A percentile compares a stretch with the other conserved stretches of the same genome.
Evolutionary conservation across 2,329 filamentous ascomycete genomes (phyloP).

Genomic region (Sclerotiophoma versabilis): DNA sequence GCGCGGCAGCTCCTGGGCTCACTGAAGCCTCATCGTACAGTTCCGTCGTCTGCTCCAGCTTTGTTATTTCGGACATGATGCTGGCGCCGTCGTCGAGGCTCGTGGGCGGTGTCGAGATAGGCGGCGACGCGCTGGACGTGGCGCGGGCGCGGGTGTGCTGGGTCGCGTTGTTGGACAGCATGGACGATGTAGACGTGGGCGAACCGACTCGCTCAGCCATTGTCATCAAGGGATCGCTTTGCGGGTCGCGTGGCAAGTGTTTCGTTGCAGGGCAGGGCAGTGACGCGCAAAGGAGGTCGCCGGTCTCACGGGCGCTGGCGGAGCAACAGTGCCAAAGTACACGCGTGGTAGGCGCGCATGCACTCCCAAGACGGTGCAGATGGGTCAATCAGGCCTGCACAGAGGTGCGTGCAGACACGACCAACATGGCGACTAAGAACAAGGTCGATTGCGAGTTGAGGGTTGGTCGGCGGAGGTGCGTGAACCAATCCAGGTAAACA

Average conservation of each 20-base stretch:
- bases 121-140: slow-evolving; percentile 61
- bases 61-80: slow-evolving; percentile 53
- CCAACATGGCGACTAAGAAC: slow-evolving; percentile 13
- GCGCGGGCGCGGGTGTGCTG: slow-evolving; percentile 40
- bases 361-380: slow-evolving; percentile 20
- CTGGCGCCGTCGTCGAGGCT: slow-evolving; percentile 69
- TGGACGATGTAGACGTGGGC: slow-evolving; percentile 52
- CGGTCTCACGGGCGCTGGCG: slow-evolving; percentile 33
- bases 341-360: slow-evolving; percentile 32
- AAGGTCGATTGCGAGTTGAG: slow-evolving; percentile 33
- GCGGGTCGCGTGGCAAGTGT: slow-evolving; percentile 30
- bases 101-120: slow-evolving; percentile 70
- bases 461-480: slow-evolving; percentile 37
- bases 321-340: slow-evolving; percentile 46
- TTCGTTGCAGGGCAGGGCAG: slow-evolving; percentile 35
- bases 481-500: slow-evolving; percentile 42
- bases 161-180: slow-evolving; percentile 44
- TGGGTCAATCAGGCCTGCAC: slow-evolving; percentile 26
- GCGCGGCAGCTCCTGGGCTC: slow-evolving; percentile 2
- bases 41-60: slow-evolving; percentile 38
- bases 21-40: slow-evolving; percentile 27
- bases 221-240: slow-evolving; percentile 24
- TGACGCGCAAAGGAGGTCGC: slow-evolving; percentile 44
- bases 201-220: slow-evolving; percentile 45
- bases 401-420: slow-evolving; percentile 39